Evolutionary conservation across 352 stramenopile genomes (phyloP), one percentile per base, ranked within the genome.

Genomic region (Globisporangium yorkense): DNA sequence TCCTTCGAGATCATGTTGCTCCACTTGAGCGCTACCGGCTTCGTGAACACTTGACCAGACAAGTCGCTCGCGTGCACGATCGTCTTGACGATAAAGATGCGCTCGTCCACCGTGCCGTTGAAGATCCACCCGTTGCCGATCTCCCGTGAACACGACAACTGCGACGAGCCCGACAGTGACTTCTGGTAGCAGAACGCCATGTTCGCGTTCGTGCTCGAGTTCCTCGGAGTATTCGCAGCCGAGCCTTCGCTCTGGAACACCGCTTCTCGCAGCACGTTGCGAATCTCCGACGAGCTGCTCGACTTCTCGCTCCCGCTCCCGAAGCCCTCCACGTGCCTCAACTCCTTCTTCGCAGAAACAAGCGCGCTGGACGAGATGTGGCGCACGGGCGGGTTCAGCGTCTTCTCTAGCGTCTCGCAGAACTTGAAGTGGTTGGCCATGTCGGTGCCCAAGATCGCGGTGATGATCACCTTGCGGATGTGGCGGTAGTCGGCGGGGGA

Each of bases 341-440:
- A 15, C 27, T 68, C 57, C n/a, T 58, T 58, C 62, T 86, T 87
- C 1, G 60, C 54, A 0, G 66, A 58, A 45, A 71, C 68, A 29
- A 84, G 75, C 1, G 63, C 21, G 8, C 67, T 74, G 18, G 66
- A 70, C 43, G 76, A 72, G 52, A 88, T 66, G 48, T 88, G 76
- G 45, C 82, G 77, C 3, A 62, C 71, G 16, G 70, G 52, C 16
- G 80, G 84, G 16, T 84, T 77, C 48, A 91, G 51, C 39, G 75
- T 62, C 57, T 92, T 91, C 53, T 92, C 82, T 20, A 94, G 71
- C 16, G 69, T 65, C 56, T 94, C 80, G 57, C 84, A 84, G 54
- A 89, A 88, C 54, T 94, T 89, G 51, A 94, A 93, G 67, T 97
- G 91, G 9, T 86, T 69, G 9, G 88, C 86, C 83, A 96, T 96